Conservation (phyloP, 1,139 yeast species). For the Meyerozyma sp. region DNA sequence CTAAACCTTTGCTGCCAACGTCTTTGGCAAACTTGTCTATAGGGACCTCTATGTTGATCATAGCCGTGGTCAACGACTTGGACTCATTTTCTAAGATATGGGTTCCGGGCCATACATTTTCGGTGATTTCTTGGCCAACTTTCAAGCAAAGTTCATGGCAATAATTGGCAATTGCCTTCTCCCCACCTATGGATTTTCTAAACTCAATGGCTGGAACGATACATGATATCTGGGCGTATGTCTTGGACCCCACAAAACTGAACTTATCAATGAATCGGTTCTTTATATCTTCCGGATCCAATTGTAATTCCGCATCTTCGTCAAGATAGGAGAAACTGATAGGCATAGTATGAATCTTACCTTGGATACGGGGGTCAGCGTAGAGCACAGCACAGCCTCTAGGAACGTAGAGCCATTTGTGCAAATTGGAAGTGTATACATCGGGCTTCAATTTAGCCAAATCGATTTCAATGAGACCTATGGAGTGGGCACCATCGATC, state of each 20-base stretch:
- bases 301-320: conserved; percentile 11
- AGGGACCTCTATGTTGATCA: conserved; percentile 10
- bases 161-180: conserved; percentile 7
- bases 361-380: conserved; percentile 49
- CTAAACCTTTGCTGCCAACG: not conserved
- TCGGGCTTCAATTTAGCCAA: conserved; percentile 48
- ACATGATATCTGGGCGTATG: conserved; percentile 20
- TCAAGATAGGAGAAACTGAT: conserved; percentile 43
- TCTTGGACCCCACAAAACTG: conserved; percentile 31
- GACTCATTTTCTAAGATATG: conserved; percentile 5
- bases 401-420: conserved; percentile 66
- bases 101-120: conserved; percentile 9
- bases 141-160: conserved; percentile 7
- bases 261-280: conserved; percentile 35
- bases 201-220: conserved; percentile 12
- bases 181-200: conserved; percentile 9
- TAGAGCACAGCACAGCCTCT: conserved; percentile 57
- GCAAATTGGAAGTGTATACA: conserved; percentile 58
- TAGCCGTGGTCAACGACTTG: conserved; percentile 7
- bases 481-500: conserved; percentile 71
- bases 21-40: not conserved
- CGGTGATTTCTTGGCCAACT: conserved; percentile 4
- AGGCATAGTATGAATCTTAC: conserved; percentile 52
- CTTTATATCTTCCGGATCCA: conserved; percentile 17
- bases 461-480: conserved; percentile 47